Percentiles rank a stretch among this genome's conserved stretches.
Conservation (phyloP, 208 protist genomes). For the Acanthamoeba culbertsoni region DNA sequence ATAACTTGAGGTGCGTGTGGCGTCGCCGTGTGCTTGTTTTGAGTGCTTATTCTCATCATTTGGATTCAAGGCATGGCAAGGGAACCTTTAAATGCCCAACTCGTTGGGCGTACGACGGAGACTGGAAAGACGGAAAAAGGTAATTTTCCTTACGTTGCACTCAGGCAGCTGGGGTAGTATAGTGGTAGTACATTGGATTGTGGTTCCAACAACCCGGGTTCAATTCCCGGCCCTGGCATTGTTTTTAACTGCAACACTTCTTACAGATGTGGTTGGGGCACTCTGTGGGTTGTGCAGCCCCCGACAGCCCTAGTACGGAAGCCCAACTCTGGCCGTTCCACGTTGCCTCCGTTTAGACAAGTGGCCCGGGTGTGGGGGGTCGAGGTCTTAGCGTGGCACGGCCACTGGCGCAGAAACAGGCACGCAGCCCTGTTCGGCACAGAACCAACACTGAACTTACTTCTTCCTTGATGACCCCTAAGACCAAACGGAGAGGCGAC, state of each 20-base stretch:
- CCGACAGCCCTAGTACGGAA: no score
- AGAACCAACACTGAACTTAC: not conserved
- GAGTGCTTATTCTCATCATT: not conserved
- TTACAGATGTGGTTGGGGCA: not conserved
- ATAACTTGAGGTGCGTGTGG: not conserved
- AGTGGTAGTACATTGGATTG: conserved; percentile 63
- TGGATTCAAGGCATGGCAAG: not conserved
- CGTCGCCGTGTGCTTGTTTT: not conserved
- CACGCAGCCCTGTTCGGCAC: no score
- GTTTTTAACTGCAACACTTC: not conserved
- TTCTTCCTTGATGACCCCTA: not conserved
- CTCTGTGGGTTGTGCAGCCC: not conserved
- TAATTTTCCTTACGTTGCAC: not conserved
- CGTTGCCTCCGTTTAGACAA: not conserved
- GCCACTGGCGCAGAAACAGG: not conserved
- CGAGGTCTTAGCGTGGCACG: not conserved
- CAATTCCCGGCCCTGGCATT: conserved; percentile 55
- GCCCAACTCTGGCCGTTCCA: not conserved
- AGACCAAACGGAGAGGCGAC: not conserved
- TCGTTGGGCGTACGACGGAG: not conserved
- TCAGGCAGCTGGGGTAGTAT: conserved; percentile 36
- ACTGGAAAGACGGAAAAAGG: not conserved
- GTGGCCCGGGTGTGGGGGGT: not conserved
- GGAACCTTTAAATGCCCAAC: not conserved
- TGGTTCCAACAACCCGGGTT: conserved; percentile 62